Evolutionary conservation across 208 protist species (phyloP).

Genomic region (Leishmania lainsoni): DNA sequence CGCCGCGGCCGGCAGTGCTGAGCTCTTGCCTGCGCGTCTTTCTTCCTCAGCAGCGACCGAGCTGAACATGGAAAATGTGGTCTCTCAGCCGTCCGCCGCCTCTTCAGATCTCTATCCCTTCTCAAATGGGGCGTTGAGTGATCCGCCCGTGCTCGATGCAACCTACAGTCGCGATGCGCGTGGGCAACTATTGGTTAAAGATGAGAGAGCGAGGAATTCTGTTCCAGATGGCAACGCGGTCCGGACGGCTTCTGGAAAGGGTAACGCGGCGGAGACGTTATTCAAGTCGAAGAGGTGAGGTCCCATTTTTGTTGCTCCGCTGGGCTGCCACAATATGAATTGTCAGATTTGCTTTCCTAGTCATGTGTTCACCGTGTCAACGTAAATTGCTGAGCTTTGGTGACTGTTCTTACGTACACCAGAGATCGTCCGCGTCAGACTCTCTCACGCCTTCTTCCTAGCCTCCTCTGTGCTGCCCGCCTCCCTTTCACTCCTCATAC

Average conservation of each 20-base stretch:
- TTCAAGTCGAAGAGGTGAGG: neutral
- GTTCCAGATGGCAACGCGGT: neutral
- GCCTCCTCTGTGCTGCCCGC: neutral
- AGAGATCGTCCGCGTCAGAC: neutral
- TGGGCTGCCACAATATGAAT: neutral
- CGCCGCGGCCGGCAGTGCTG: conserved; percentile 1
- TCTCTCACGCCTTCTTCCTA: neutral
- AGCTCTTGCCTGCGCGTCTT: neutral
- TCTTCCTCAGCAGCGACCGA: conserved; percentile 1
- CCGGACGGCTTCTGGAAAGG: neutral
- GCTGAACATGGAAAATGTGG: conserved; percentile 5
- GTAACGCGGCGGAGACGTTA: neutral
- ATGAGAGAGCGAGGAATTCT: neutral
- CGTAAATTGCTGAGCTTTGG: neutral
- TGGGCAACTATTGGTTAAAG: neutral
- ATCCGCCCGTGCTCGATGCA: conserved; percentile 32
- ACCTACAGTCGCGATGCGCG: conserved; percentile 18
- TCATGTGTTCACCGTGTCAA: neutral
- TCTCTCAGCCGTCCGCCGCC: conserved; percentile 7
- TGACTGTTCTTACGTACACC: neutral
- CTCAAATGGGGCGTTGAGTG: conserved; percentile 4
- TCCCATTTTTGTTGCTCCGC: neutral
- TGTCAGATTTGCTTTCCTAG: neutral
- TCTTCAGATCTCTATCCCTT: neutral
- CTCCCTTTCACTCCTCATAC: neutral